Conservation (phyloP, 805 yeast genomes). For the Candida namnaoensis region DNA sequence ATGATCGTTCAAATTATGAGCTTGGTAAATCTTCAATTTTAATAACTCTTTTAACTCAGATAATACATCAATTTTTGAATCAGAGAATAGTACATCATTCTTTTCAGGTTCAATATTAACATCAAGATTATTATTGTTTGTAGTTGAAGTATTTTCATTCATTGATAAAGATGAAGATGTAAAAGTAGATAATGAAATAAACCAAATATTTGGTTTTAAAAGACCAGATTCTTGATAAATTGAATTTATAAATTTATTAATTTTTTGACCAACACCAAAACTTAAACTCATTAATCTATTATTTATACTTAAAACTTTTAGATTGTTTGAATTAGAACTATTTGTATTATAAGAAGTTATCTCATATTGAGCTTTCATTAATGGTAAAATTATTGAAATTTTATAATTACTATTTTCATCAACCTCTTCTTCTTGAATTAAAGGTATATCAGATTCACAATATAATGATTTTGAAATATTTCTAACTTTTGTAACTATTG, state of each 20-base stretch:
- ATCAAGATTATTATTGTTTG: constrained; percentile 19
- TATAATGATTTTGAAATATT: constrained; percentile 5
- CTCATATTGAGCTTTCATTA: constrained; percentile 21
- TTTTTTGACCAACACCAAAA: constrained; percentile 21
- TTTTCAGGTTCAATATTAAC: constrained; percentile 37
- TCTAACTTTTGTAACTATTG: constrained; percentile 10
- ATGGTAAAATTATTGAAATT: constrained; percentile 22
- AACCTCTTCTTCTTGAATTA: not conserved
- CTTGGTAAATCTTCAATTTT: not conserved
- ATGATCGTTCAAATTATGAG: not conserved
- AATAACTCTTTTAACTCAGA: constrained; percentile 6
- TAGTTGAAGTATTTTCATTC: not conserved
- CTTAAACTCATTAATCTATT: constrained; percentile 20
- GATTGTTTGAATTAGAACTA: not conserved
- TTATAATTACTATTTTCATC: not conserved
- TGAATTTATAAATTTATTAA: constrained; percentile 16
- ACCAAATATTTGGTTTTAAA: constrained; percentile 26
- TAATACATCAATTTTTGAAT: constrained; percentile 12
- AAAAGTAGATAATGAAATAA: constrained; percentile 13
- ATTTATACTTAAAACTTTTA: constrained; percentile 25
- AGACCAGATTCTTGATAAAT: constrained; percentile 16
- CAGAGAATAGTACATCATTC: constrained; percentile 26
- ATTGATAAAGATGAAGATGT: too few relatives aligned
- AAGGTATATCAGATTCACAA: constrained; percentile 6
- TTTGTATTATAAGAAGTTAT: constrained; percentile 12